phyloP scores from a whole-genome alignment of 257 asterid species.

The Capsicum chinense region DNA sequence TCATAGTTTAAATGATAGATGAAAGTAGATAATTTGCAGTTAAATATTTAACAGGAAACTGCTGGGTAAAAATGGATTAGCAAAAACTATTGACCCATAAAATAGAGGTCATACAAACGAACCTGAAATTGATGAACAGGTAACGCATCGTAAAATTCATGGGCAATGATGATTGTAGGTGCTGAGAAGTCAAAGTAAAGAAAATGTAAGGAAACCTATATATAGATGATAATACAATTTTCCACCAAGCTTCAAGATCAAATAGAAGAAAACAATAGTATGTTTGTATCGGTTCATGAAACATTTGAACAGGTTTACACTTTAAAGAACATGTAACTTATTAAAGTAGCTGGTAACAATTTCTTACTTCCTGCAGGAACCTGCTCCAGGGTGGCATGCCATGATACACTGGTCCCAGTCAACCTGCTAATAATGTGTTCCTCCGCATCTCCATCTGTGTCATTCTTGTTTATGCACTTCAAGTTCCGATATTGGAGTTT shows the following conservation, averaged over 20 bases:
- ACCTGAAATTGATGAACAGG: conserved; percentile 99
- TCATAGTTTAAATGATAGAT: not conserved
- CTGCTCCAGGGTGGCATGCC: conserved; percentile 91
- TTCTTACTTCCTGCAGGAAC: conserved; percentile 89
- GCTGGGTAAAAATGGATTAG: not conserved
- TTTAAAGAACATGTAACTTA: conserved; percentile 22
- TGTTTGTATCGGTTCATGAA: not conserved
- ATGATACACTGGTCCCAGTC: conserved; percentile 77
- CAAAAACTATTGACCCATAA: conserved; percentile 18
- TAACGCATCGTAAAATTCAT: conserved; percentile 95
- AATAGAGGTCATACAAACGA: conserved; percentile 30
- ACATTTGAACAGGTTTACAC: conserved; percentile 14
- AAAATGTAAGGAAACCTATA: conserved; percentile 16
- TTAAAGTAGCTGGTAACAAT: not conserved
- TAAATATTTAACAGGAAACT: not conserved
- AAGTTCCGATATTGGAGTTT: conserved; percentile 75
- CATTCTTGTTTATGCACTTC: conserved; percentile 60
- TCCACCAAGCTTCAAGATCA: not conserved
- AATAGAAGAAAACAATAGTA: not conserved
- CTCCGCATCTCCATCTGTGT: conserved; percentile 46
- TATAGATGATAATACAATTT: not conserved
- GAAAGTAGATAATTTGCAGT: conserved; percentile 3
- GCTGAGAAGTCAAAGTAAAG: conserved; percentile 49
- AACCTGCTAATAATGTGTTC: conserved; percentile 55
- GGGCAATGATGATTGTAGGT: conserved; percentile 88